Base-by-base conservation (phyloP, 1,284 basidiomycete species). In the Marasmius sp. region DNA sequence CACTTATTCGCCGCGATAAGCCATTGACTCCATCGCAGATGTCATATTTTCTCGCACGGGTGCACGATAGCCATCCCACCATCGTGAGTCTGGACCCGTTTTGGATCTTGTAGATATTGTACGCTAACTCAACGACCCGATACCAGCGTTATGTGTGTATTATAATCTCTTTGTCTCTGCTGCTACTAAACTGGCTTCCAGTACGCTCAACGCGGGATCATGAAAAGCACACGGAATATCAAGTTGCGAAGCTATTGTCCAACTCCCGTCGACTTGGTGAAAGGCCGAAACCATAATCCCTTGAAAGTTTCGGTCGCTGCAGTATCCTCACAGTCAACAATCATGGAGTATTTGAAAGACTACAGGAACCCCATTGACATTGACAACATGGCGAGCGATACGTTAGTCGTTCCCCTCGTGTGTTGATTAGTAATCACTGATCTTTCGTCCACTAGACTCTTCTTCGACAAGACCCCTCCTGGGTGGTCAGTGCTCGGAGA, bases 231-330 rank as follows among this genome's bases (percentile, higher is more conserved):
- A 10, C 80, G 86, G 38, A 84, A 84, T 70, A 82, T 95, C 74
- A 96, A 96, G 74, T 72, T 97, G n/a, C 85, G 93, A 22, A 91
- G 94, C 1, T 85, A 90, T 58, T 81, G 81, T 64, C 71, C 75
- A 6, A 78, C 76, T 16, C 82, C 87, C n/a, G 76, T 80, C 18
- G 87, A 92, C 64, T 71, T 89, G 20, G 81, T 81, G 3, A 69
- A 87, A 20, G 81, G 79, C 59, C 76, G 75, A 34, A 82, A 80
- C 64, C 79, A 78, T 58, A 83, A 91, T 81, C 79, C 89, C 68
- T 74, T 89, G 74, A 75, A 87, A 78, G 76, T 79, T 75, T 74
- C 77, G 67, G 72, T 88, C 37, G 65, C 74, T 3, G 69, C 88
- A 3, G 67, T 79, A 48, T 85, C 85, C 2, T 83, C 89, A 38